Evolutionary conservation across 2,329 filamentous ascomycete species (phyloP), one percentile per base, ranked within the genome.

Genomic region (Tolypocladium ophioglossoides): DNA sequence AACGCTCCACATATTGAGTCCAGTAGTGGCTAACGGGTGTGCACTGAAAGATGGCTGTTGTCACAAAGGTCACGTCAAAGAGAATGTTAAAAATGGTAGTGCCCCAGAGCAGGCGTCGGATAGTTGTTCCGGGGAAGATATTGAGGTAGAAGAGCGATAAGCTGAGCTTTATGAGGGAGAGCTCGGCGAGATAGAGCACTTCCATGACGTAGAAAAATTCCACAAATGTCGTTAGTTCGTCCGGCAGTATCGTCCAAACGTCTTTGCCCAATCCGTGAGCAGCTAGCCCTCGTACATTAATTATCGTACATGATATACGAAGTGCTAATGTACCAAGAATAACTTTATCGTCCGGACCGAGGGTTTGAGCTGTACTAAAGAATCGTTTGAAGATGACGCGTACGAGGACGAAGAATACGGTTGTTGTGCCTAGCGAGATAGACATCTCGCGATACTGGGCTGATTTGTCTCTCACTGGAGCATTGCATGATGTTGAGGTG

Each of bases 61-160:
- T 32, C 6, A 52, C 37, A 9, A 54, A 54, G 22, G 41, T 38
- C 2, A 52, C 10, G 8, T 20, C 30, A 5, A 50, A 40, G 20
- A 38, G 10, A 5, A 56, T 27, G 35, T 56, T 54, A 24, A 52
- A 52, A 2, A 47, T 34, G 18, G 50, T 51, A 4, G 46, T 71
- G n/a, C 49, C 66, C 64, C 68, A 71, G 6, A 76, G 63, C 3
- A 73, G 14, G 16, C 62, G 62, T n/a, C 70, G 67, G 4, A 77
- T 67, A 1, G 49, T 54, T 1, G 39, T 52, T 0, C 62, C 62
- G 1, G 72, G 72, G 56, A 80, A 80, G 53, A 79, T 73, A 35
- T 74, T 72, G 37, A 76, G 67, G 62, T 78, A 79, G 63, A 80
- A 77, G 59, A 75, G 67, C 5, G 78, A 67, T 44, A 79, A 68